Conservation (phyloP, 2,329 filamentous ascomycete species). For the Sporothrix protearum region DNA sequence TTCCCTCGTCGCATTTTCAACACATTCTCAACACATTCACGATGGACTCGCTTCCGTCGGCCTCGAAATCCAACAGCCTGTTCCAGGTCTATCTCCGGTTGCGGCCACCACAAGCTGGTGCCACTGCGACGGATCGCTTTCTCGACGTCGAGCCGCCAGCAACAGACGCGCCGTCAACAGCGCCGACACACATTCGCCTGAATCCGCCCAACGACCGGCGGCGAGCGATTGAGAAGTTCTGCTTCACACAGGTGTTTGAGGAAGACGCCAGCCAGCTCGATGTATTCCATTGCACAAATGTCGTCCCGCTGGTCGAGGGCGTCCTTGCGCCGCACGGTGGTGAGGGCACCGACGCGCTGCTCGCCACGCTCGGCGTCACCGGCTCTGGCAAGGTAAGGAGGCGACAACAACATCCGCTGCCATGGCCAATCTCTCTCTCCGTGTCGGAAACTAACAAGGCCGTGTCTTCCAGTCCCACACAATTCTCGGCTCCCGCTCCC, state of each 20-base stretch:
- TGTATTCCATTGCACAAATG: slow-evolving; percentile 75
- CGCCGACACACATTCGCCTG: slow-evolving; percentile 67
- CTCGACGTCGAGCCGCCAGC: slow-evolving; percentile 65
- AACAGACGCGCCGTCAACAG: slow-evolving; percentile 35
- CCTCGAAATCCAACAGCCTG: slow-evolving; percentile 50
- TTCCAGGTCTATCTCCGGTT: slow-evolving; percentile 92
- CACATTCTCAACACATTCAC: background rate
- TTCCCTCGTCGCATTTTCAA: background rate
- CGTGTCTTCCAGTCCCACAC: slow-evolving; percentile 80
- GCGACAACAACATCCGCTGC: slow-evolving; percentile 13
- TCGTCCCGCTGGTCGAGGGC: slow-evolving; percentile 72
- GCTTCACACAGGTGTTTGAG: slow-evolving; percentile 89
- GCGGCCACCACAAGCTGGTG: slow-evolving; percentile 58
- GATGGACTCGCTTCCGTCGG: slow-evolving; percentile 38
- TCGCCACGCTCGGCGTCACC: slow-evolving; percentile 90
- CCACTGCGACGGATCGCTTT: slow-evolving; percentile 60
- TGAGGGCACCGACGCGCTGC: slow-evolving; percentile 80
- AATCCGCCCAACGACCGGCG: slow-evolving; percentile 82
- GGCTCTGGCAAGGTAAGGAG: slow-evolving; percentile 83
- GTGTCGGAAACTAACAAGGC: background rate
- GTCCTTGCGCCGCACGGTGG: slow-evolving; percentile 69
- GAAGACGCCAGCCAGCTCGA: slow-evolving; percentile 81
- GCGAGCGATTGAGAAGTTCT: slow-evolving; percentile 87
- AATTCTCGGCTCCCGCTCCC: slow-evolving; percentile 80
- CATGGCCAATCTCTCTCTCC: background rate